phyloP scores from a whole-genome alignment of 2,329 filamentous ascomycete species.

The Dryadomyces quercivorus region DNA sequence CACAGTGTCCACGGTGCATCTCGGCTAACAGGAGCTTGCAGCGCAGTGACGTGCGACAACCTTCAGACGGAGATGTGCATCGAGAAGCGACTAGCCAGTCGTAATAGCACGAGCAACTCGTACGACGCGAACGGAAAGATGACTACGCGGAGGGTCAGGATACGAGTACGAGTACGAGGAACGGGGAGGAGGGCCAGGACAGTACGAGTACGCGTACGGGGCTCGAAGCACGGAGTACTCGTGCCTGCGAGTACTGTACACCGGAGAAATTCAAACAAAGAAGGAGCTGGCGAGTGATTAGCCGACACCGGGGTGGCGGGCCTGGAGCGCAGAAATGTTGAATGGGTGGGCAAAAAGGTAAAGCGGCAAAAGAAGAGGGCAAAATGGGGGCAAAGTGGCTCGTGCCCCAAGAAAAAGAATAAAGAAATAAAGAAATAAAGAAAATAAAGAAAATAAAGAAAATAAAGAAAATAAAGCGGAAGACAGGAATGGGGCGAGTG shows the following conservation, averaged over 20 bases:
- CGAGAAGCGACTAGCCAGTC: not conserved
- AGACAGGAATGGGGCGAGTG: not conserved
- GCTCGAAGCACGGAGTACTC: too few species aligned
- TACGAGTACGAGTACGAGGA: too few species aligned
- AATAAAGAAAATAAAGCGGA: conserved; percentile 1
- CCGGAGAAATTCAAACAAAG: not conserved
- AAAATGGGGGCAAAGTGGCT: not conserved
- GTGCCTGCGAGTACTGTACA: not conserved
- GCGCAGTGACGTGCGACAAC: not conserved
- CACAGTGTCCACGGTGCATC: not conserved
- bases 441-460: too few species aligned
- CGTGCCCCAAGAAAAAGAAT: too few species aligned
- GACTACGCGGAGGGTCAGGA: too few species aligned
- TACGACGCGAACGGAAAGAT: not conserved
- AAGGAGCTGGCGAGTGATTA: conserved; percentile 1
- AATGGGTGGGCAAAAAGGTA: not conserved
- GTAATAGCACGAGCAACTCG: not conserved
- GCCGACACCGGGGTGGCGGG: conserved; percentile 1
- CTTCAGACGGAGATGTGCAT: not conserved
- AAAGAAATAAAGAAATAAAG: too few species aligned
- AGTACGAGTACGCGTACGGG: too few species aligned
- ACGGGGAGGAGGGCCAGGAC: too few species aligned
- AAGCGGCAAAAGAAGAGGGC: not conserved
- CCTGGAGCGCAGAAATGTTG: not conserved
- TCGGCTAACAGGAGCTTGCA: not conserved